Base-by-base conservation (phyloP, 306 rosid species). In the Vigna nakashimae region DNA sequence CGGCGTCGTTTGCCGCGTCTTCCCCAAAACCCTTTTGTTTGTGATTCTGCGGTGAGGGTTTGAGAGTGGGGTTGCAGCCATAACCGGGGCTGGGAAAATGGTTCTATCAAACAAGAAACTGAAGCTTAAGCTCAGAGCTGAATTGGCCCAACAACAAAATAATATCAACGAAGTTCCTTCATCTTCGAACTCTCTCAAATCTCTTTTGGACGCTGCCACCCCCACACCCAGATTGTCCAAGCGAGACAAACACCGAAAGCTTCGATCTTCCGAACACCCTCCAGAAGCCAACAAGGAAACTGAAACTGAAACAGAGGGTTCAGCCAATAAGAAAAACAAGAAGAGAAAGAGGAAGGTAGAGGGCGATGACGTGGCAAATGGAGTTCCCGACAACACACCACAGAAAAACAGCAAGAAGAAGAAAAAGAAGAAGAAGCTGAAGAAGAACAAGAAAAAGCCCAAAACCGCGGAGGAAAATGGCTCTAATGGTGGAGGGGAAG, bases 101-200 rank as follows among this genome's bases (percentile, higher is more conserved):
- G 98, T 95, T 84, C 83, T 95, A n/a, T 95, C 98, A 3, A 95
- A 95, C 84, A 88, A 84, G 85, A 92, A 87, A 88, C 95, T 91
- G 66, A 95, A 92, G 80, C 88, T 82, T 67, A 90, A 82, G 84
- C 88, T 92, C 20, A 84, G 96, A 80, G 87, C 87, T 7, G 86
- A 80, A 45, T 64, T 87, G 32, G 16, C 86, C 76, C 40, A 45
- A 68, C 51, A 67, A 3, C 82, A 82, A 36, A 72, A 86, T 4
- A 40, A 76, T 34, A 3, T 71, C 65, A 77, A 45, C 48, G 71
- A 45, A 40, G 14, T 6, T 14, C 55, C 83, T 14, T 60, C 79
- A 14, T 79, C 82, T 56, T 82, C 82, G 3, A 75, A 77, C 68
- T 87, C 94, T 28, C 78, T 88, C 38, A 89, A 85, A 48, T 62